Conservation (phyloP, 352 stramenopile species). For the Phytophthora pseudosyringae region DNA sequence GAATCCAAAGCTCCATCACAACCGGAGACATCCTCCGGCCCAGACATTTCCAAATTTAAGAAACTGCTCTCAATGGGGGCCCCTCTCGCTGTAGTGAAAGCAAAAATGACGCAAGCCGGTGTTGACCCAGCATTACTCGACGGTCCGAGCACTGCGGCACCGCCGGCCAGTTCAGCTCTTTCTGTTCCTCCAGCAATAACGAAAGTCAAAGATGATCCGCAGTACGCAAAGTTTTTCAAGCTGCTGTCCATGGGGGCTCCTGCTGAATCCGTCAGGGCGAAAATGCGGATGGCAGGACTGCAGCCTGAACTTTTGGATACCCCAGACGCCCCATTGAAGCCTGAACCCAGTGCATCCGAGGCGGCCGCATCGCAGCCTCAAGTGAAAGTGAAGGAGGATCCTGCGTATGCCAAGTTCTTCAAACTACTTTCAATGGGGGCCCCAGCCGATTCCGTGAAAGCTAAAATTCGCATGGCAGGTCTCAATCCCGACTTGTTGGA, state of each 20-base stretch:
- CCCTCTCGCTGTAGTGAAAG: constrained; percentile 58
- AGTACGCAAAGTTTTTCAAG: constrained; percentile 79
- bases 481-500: constrained; percentile 73
- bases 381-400: constrained; percentile 67
- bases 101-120: constrained; percentile 74
- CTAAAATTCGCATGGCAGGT: constrained; percentile 63
- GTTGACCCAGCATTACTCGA: constrained; percentile 64
- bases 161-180: background rate
- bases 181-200: constrained; percentile 1
- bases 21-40: background rate
- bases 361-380: constrained; percentile 9
- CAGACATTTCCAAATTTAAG: constrained; percentile 61
- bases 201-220: constrained; percentile 59
- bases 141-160: constrained; percentile 1
- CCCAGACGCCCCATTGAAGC: constrained; percentile 49
- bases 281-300: constrained; percentile 82
- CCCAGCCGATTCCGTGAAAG: constrained; percentile 58
- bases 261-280: constrained; percentile 59
- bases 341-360: constrained; percentile 1
- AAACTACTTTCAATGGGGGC: constrained; percentile 72
- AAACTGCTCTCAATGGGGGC: constrained; percentile 75
- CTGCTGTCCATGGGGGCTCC: constrained; percentile 68
- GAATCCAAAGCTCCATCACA: constrained; percentile 36
- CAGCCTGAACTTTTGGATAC: constrained; percentile 74
- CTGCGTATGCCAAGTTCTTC: constrained; percentile 74